phyloP scores from a whole-genome alignment of 169 alveolate species.

The Perkinsus olseni region DNA sequence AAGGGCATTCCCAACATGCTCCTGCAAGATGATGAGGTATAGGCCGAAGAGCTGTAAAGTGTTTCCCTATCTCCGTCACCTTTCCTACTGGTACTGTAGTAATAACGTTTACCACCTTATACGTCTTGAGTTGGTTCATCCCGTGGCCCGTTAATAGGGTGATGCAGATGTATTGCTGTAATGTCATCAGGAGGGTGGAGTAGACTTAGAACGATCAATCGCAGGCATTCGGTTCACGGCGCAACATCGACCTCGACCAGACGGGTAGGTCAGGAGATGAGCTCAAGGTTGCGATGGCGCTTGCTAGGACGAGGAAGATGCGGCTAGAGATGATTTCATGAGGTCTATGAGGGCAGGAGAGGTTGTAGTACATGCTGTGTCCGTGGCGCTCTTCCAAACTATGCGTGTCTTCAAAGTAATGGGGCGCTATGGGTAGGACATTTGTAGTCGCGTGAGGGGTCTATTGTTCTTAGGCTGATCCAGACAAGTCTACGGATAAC shows the following conservation, averaged over 20 bases:
- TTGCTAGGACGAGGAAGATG: background rate
- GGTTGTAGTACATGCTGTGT: background rate
- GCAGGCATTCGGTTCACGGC: background rate
- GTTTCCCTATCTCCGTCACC: background rate
- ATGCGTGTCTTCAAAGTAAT: background rate
- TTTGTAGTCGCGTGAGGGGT: no score
- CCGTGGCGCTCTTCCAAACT: background rate
- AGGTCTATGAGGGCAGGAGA: background rate
- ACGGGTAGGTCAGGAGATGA: background rate
- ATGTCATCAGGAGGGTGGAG: background rate
- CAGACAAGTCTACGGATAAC: no score
- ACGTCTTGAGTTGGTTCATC: background rate
- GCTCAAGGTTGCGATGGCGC: background rate
- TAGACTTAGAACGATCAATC: background rate
- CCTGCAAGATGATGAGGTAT: conserved; percentile 17
- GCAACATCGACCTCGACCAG: background rate
- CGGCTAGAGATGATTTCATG: background rate
- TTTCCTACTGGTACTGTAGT: background rate
- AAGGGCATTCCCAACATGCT: conserved; percentile 48
- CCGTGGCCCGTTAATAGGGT: background rate
- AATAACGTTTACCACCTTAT: background rate
- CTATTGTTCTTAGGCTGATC: no score
- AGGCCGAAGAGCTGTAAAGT: background rate
- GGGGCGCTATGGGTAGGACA: background rate
- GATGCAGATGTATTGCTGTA: background rate